Evolutionary conservation across 306 rosid species (phyloP).

Genomic region (Macrotyloma uniflorum): DNA sequence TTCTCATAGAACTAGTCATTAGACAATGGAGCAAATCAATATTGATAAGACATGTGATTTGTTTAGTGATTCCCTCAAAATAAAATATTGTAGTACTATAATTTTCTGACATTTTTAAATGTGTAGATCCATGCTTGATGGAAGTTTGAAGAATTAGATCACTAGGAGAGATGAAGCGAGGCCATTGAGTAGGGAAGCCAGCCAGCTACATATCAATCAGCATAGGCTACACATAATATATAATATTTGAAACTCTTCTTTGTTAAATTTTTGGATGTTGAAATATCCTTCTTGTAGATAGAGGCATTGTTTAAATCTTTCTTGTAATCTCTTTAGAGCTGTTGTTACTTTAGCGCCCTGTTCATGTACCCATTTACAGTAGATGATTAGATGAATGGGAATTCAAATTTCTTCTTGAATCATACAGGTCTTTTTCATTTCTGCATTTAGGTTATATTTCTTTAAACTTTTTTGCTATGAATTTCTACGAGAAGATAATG

Average conservation of each 20-base stretch:
- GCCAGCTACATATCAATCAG: slow-evolving; percentile 42
- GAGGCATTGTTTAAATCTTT: slow-evolving; percentile 34
- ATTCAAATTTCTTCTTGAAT: slow-evolving; percentile 26
- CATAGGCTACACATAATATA: slow-evolving; percentile 32
- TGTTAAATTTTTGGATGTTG: slow-evolving; percentile 27
- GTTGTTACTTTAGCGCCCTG: slow-evolving; percentile 29
- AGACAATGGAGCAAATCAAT: background rate
- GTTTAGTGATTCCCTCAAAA: background rate
- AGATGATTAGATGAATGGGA: slow-evolving; percentile 37
- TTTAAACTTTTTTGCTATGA: no score
- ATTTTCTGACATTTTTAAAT: slow-evolving; percentile 8
- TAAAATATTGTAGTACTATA: slow-evolving; percentile 1
- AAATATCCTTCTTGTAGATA: slow-evolving; percentile 37
- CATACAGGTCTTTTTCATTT: background rate
- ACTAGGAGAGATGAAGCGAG: slow-evolving; percentile 23
- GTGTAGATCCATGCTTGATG: slow-evolving; percentile 58
- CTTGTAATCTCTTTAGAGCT: slow-evolving; percentile 32
- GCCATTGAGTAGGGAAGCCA: slow-evolving; percentile 29
- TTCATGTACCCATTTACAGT: slow-evolving; percentile 30
- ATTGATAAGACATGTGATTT: slow-evolving; percentile 32
- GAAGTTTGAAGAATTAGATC: slow-evolving; percentile 38
- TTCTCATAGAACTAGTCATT: slow-evolving; percentile 5
- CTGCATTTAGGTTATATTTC: no score
- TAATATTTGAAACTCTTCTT: slow-evolving; percentile 29
- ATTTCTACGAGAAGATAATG: no score